These are phyloP conservation scores for Entomortierella beljakovae DNA, from an alignment of 192 early-diverging fungal genomes.

Conservation along the genomic window DNA sequence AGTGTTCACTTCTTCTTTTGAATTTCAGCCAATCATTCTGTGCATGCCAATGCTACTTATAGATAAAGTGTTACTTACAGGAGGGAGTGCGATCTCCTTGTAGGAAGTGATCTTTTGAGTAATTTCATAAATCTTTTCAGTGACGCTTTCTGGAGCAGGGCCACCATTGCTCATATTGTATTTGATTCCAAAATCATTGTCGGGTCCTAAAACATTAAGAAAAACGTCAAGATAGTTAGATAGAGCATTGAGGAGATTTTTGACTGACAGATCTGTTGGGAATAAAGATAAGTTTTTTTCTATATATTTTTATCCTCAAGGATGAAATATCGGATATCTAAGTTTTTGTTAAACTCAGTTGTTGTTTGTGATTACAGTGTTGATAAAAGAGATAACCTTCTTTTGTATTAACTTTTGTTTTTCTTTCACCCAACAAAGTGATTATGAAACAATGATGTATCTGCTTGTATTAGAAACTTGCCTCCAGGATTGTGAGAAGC, in stretches of 20 bases:
- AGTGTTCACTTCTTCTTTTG: not conserved
- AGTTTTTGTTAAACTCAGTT: no score
- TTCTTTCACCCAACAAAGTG: not conserved
- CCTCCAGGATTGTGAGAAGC: constrained; percentile 99
- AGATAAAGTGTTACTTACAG: constrained; percentile 51
- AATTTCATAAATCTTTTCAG: constrained; percentile 90
- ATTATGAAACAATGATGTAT: constrained; percentile 5
- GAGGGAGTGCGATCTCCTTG: constrained; percentile 67
- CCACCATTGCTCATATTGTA: constrained; percentile 98
- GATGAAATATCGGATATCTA: no score
- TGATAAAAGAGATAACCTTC: no score
- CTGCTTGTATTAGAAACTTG: constrained; percentile 34
- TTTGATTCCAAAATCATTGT: constrained; percentile 99
- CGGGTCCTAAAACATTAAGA: constrained; percentile 68
- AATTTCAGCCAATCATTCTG: constrained; percentile 27
- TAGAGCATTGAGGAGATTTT: no score
- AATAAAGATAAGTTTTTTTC: no score
- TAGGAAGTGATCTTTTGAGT: constrained; percentile 81
- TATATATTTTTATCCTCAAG: no score
- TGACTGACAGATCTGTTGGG: no score
- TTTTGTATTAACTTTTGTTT: no score
- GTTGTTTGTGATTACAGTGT: no score
- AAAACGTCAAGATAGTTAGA: not conserved
- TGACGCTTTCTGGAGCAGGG: constrained; percentile 95
- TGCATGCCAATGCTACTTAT: constrained; percentile 5